phyloP scores from a whole-genome alignment of 768 basidiomycete genomes.

The Lactarius vividus region DNA sequence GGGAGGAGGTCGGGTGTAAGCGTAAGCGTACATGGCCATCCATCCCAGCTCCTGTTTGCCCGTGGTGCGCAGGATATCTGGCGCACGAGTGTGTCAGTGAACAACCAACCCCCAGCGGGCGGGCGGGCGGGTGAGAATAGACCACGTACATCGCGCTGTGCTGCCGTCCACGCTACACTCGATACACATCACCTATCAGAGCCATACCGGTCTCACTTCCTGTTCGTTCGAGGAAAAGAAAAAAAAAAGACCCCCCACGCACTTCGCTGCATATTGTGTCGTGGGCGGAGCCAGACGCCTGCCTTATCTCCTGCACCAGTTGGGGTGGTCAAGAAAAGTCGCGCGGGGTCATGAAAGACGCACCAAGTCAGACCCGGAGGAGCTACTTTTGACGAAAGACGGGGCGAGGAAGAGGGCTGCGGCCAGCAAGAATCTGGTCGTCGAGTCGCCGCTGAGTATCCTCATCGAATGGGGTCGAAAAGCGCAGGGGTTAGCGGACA shows the following conservation, averaged over 20 bases:
- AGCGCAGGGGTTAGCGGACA: neutral
- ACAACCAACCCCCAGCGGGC: too few relatives aligned
- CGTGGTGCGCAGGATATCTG: slow-evolving; percentile 29
- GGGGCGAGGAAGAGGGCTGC: neutral
- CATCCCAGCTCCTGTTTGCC: slow-evolving; percentile 26
- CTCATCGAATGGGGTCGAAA: neutral
- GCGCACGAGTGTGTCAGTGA: too few relatives aligned
- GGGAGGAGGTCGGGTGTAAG: too few relatives aligned
- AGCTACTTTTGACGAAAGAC: neutral
- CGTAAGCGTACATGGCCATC: slow-evolving; percentile 30
- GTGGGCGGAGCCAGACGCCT: neutral
- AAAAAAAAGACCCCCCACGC: too few relatives aligned
- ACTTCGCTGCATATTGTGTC: neutral
- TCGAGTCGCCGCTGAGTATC: neutral
- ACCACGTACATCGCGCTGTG: too few relatives aligned
- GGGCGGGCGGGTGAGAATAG: too few relatives aligned
- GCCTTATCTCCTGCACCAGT: neutral
- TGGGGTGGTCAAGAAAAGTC: too few relatives aligned
- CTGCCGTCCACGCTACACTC: too few relatives aligned
- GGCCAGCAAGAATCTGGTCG: neutral
- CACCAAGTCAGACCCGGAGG: neutral
- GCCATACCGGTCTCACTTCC: too few relatives aligned
- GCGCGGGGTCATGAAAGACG: neutral
- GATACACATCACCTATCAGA: too few relatives aligned
- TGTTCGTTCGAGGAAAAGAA: too few relatives aligned